These are phyloP conservation scores for Fomitopsis pulvina DNA, from an alignment of 768 basidiomycete species.

Conservation along the genomic window DNA sequence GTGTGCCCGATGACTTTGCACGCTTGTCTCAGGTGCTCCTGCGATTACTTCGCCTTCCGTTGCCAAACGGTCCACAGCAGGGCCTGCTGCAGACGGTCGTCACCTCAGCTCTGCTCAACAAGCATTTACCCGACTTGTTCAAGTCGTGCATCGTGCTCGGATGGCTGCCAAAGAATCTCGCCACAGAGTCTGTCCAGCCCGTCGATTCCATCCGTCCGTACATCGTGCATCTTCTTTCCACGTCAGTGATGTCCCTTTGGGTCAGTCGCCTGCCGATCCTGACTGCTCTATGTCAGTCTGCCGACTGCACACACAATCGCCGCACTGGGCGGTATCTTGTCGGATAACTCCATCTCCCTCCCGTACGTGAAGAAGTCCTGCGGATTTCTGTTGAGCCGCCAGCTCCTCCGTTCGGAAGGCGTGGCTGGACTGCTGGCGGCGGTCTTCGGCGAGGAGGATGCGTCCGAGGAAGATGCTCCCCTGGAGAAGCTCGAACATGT, in stretches of 20 bases:
- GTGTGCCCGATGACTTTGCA: slow-evolving; percentile 35
- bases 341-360: slow-evolving; percentile 33
- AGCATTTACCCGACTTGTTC: slow-evolving; percentile 53
- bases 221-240: slow-evolving; percentile 49
- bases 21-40: slow-evolving; percentile 36
- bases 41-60: slow-evolving; percentile 42
- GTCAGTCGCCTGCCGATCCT: neutral
- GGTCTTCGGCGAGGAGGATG: slow-evolving; percentile 58
- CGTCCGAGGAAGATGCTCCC: slow-evolving; percentile 40
- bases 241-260: slow-evolving; percentile 38
- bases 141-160: slow-evolving; percentile 57
- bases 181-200: slow-evolving; percentile 30
- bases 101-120: slow-evolving; percentile 48
- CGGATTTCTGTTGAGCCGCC: slow-evolving; percentile 57
- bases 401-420: slow-evolving; percentile 65
- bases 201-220: slow-evolving; percentile 43
- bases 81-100: slow-evolving; percentile 53
- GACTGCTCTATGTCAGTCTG: slow-evolving; percentile 34
- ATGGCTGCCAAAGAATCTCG: slow-evolving; percentile 59
- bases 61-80: slow-evolving; percentile 45
- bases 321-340: slow-evolving; percentile 55
- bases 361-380: slow-evolving; percentile 53
- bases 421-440: slow-evolving; percentile 63
- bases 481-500: slow-evolving; percentile 72
- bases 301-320: slow-evolving; percentile 60